A percentile compares a stretch with the other conserved stretches of the same genome.
Evolutionary conservation across 108 stramenopile species (phyloP).

Genomic region (Fragilaria crotonensis): DNA sequence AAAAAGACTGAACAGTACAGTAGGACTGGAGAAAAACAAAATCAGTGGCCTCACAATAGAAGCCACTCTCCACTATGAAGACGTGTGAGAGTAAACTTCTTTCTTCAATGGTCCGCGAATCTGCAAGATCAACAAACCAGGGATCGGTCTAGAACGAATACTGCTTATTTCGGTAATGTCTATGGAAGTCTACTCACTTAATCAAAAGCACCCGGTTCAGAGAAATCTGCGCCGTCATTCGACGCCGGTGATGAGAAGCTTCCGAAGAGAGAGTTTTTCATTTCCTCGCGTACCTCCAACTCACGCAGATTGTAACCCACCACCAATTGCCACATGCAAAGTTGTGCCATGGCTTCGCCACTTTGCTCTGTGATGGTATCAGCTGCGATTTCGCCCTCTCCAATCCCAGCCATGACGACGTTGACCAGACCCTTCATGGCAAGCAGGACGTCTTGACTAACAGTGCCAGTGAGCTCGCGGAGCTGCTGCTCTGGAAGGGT

Average conservation of each 20-base stretch:
- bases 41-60: too few species aligned
- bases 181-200: too few species aligned
- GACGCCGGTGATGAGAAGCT: background rate
- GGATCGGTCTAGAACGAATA: too few species aligned
- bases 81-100: too few species aligned
- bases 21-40: too few species aligned
- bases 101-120: too few species aligned
- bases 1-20: too few species aligned
- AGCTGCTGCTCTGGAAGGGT: constrained; percentile 83
- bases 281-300: constrained; percentile 84
- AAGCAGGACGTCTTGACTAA: constrained; percentile 88
- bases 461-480: constrained; percentile 63
- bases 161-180: too few species aligned
- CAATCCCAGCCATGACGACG: constrained; percentile 65
- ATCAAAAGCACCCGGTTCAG: constrained; percentile 23
- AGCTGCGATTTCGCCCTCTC: constrained; percentile 58
- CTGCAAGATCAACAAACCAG: too few species aligned
- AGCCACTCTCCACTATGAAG: too few species aligned
- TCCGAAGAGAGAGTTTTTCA: constrained; percentile 38
- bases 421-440: constrained; percentile 93
- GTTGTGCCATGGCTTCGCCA: constrained; percentile 87
- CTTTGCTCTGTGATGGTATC: constrained; percentile 88
- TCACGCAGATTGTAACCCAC: constrained; percentile 92
- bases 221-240: constrained; percentile 12
- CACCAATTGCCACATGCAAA: constrained; percentile 98